Evolutionary conservation across 345 rosid genomes (phyloP).

Genomic region (Schrenkiella parvula): DNA sequence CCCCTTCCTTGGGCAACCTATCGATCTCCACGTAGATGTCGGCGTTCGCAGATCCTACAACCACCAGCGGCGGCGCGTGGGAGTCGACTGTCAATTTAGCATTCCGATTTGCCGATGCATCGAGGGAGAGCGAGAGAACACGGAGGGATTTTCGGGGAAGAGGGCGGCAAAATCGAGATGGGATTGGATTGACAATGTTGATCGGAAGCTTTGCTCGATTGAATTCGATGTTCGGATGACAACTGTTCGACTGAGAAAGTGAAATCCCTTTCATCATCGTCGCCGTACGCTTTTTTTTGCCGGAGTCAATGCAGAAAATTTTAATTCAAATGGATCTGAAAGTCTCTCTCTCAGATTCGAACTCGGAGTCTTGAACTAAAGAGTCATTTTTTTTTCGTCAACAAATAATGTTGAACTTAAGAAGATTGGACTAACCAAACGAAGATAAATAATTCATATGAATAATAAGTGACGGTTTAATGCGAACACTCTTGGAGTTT

Average conservation of each 20-base stretch:
- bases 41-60: constrained; percentile 89
- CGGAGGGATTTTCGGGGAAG: constrained; percentile 16
- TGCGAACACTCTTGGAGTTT: too few species aligned
- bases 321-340: background rate
- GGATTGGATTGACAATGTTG: constrained; percentile 16
- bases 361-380: background rate
- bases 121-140: constrained; percentile 37
- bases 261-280: constrained; percentile 36
- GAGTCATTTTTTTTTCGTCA: too few species aligned
- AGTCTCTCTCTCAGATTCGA: background rate
- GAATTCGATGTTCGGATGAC: constrained; percentile 9
- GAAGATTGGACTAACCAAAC: too few species aligned
- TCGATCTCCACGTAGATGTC: constrained; percentile 87
- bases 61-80: constrained; percentile 57
- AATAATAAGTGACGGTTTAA: too few species aligned
- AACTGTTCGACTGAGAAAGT: constrained; percentile 32
- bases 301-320: background rate
- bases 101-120: constrained; percentile 23
- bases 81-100: background rate
- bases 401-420: too few species aligned
- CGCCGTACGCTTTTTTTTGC: background rate
- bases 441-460: too few species aligned
- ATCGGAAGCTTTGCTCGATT: constrained; percentile 15
- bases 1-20: constrained; percentile 68
- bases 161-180: constrained; percentile 7